These are phyloP conservation scores for Blastocystis sp. DNA, from an alignment of 352 stramenopile species.

Conservation along the genomic window DNA sequence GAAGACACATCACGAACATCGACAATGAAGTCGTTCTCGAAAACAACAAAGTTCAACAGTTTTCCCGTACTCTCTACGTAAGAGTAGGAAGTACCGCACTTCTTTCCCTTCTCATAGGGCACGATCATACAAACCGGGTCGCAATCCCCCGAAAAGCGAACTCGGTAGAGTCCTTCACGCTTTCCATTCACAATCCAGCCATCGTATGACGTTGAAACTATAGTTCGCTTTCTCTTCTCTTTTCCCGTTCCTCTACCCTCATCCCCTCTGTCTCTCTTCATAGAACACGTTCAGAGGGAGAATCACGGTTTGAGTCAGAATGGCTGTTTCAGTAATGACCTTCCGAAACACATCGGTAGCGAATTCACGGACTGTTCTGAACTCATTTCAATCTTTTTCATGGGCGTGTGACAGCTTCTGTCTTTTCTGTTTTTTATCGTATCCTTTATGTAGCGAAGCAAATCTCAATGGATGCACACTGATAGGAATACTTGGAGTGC, in stretches of 20 bases:
- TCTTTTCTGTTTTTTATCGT: too few species aligned
- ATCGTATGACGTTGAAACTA: constrained; percentile 14
- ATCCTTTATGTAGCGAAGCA: too few species aligned
- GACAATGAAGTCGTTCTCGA: not conserved
- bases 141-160: constrained; percentile 42
- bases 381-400: too few species aligned
- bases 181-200: not conserved
- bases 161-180: not conserved
- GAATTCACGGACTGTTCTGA: too few species aligned
- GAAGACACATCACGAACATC: not conserved
- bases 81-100: not conserved
- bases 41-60: not conserved
- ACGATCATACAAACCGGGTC: constrained; percentile 8
- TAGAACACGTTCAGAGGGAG: not conserved
- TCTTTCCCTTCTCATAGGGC: constrained; percentile 21
- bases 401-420: too few species aligned
- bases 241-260: not conserved
- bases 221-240: not conserved
- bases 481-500: too few species aligned
- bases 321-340: too few species aligned
- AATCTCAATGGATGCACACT: too few species aligned
- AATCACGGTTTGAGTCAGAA: not conserved
- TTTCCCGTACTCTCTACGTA: not conserved
- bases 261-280: constrained; percentile 3
- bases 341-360: too few species aligned